Conservation (phyloP, 345 rosid species). For the Eucalyptus regnans region DNA sequence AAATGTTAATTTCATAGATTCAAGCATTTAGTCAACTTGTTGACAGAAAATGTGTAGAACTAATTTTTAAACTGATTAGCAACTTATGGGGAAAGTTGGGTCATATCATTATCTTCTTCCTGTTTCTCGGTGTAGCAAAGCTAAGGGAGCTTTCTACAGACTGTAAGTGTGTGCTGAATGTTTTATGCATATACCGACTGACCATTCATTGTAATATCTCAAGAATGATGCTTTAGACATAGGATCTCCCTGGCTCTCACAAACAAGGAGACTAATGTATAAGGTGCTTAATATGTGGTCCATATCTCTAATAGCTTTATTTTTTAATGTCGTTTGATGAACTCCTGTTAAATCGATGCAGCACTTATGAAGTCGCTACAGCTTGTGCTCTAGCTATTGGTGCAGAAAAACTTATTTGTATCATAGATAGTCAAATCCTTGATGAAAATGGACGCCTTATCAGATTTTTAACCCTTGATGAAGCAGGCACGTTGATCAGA, state of each 20-base stretch:
- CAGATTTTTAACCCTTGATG: conserved; percentile 76
- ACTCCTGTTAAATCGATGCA: conserved; percentile 14
- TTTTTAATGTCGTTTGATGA: neutral
- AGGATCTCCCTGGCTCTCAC: neutral
- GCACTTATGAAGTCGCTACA: conserved; percentile 97
- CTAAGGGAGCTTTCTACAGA: neutral
- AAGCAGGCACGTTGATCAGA: conserved; percentile 81
- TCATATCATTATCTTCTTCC: neutral
- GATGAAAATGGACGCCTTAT: conserved; percentile 78
- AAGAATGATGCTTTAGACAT: neutral
- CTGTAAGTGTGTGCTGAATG: neutral
- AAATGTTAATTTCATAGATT: neutral
- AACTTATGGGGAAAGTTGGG: neutral
- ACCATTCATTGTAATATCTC: neutral
- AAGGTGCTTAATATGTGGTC: neutral
- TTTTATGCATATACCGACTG: neutral
- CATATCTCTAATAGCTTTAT: neutral
- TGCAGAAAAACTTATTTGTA: conserved; percentile 92
- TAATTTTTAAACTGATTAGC: neutral
- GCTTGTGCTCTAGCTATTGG: conserved; percentile 95
- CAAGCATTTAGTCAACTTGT: neutral
- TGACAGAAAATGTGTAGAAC: neutral
- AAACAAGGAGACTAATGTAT: neutral
- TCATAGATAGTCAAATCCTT: conserved; percentile 82
- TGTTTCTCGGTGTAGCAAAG: neutral